Evolutionary conservation across 2,329 filamentous ascomycete species (phyloP).

Genomic region (Penicillium digitatum): DNA sequence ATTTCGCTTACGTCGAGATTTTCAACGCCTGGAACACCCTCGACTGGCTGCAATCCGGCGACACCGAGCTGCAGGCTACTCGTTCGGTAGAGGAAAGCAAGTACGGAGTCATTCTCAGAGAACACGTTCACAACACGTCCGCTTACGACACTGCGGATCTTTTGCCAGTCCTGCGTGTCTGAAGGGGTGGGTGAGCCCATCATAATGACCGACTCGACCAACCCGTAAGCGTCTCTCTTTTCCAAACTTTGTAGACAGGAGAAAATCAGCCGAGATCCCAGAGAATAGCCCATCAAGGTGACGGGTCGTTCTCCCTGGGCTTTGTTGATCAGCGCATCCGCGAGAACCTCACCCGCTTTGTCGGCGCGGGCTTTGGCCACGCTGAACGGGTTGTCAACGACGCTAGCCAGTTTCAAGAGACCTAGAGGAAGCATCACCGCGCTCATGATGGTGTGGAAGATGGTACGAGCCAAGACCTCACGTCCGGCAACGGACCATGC

Average conservation of each 20-base stretch:
- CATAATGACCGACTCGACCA: slow-evolving; percentile 77
- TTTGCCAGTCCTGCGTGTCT: slow-evolving; percentile 67
- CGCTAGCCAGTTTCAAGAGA: slow-evolving; percentile 61
- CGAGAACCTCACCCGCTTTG: slow-evolving; percentile 74
- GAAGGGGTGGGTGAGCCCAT: slow-evolving; percentile 78
- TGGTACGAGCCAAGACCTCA: slow-evolving; percentile 69
- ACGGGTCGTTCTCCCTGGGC: slow-evolving; percentile 79
- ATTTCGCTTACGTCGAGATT: slow-evolving; percentile 64
- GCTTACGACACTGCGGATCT: slow-evolving; percentile 71
- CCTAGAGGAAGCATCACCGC: slow-evolving; percentile 67
- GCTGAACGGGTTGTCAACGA: slow-evolving; percentile 77
- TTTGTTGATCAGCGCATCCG: slow-evolving; percentile 75
- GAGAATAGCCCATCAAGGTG: slow-evolving; percentile 74
- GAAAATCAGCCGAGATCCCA: slow-evolving; percentile 78
- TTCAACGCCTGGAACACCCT: slow-evolving; percentile 52
- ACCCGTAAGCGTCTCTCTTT: slow-evolving; percentile 72
- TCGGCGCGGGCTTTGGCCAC: slow-evolving; percentile 72
- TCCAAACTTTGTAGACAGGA: slow-evolving; percentile 73
- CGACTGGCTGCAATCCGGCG: slow-evolving; percentile 73
- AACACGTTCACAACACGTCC: slow-evolving; percentile 85
- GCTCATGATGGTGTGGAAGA: slow-evolving; percentile 62
- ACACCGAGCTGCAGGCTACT: slow-evolving; percentile 78
- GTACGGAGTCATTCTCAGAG: slow-evolving; percentile 79
- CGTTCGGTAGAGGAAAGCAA: slow-evolving; percentile 81
- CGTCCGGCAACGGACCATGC: slow-evolving; percentile 72